Conservation (phyloP, 2,329 filamentous ascomycete genomes). For the Colletotrichum sp. region DNA sequence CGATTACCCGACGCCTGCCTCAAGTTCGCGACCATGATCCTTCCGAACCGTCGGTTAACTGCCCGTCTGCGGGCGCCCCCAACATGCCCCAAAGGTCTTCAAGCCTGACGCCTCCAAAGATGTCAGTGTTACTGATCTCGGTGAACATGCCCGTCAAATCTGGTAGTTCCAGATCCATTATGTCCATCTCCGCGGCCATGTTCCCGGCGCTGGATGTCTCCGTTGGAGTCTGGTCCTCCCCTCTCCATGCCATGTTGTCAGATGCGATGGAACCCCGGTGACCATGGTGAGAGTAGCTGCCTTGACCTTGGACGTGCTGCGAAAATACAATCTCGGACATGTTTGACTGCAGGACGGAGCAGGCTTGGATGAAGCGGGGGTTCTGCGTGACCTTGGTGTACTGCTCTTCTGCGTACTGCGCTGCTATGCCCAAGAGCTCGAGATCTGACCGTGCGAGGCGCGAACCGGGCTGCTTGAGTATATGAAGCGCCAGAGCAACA, state of each 20-base stretch:
- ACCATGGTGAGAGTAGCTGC: background rate
- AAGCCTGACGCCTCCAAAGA: background rate
- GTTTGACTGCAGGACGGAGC: slow-evolving; percentile 4
- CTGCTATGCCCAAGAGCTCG: slow-evolving; percentile 21
- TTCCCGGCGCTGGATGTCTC: background rate
- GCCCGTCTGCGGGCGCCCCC: background rate
- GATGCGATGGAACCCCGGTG: background rate
- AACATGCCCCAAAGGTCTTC: slow-evolving; percentile 6
- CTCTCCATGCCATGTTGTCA: background rate
- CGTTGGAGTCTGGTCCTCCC: background rate
- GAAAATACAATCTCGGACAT: background rate
- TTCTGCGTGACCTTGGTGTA: slow-evolving; percentile 9
- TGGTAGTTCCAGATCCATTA: slow-evolving; percentile 7
- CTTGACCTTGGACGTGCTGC: background rate
- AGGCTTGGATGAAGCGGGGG: slow-evolving; percentile 8
- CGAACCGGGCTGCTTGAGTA: slow-evolving; percentile 21
- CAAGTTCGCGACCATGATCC: background rate
- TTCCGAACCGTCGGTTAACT: background rate
- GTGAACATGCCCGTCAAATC: slow-evolving; percentile 11
- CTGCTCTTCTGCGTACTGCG: slow-evolving; percentile 23
- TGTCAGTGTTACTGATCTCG: slow-evolving; percentile 4
- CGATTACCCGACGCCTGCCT: background rate
- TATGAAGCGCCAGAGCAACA: slow-evolving; percentile 23
- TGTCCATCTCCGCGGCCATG: background rate
- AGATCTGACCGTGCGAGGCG: slow-evolving; percentile 25